A percentile compares a stretch with the other conserved stretches of the same genome.
phyloP scores from a whole-genome alignment of 805 yeast genomes.

The Wickerhamomyces alni region DNA sequence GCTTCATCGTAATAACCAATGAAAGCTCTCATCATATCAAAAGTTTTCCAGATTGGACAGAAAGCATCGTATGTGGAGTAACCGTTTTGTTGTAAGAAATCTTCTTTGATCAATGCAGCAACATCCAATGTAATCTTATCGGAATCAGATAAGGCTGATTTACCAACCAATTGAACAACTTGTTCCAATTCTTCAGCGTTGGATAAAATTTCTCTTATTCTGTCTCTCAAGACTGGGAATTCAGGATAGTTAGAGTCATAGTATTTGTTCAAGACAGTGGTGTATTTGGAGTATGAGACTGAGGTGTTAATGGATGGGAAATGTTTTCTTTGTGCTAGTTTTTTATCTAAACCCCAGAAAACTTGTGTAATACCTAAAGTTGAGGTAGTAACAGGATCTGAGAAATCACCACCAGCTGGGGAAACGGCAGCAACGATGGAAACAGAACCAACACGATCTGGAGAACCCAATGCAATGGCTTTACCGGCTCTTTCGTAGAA shows the following conservation, averaged over 20 bases:
- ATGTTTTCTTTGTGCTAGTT: slow-evolving; percentile 98
- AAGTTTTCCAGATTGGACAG: slow-evolving; percentile 99
- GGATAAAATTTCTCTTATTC: slow-evolving; percentile 88
- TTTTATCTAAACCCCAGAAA: slow-evolving; percentile 99
- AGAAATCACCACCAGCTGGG: slow-evolving; percentile 99
- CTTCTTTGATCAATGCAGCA: slow-evolving; percentile 87
- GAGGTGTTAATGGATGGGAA: slow-evolving; percentile 98
- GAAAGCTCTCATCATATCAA: slow-evolving; percentile 95
- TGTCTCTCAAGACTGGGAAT: slow-evolving; percentile 84
- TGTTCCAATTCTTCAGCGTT: slow-evolving; percentile 98
- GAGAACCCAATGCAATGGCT: slow-evolving; percentile 91
- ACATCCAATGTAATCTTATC: slow-evolving; percentile 97
- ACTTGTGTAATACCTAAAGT: slow-evolving; percentile 99
- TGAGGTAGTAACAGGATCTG: slow-evolving; percentile 98
- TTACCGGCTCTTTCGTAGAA: slow-evolving; percentile 99
- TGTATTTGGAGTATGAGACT: slow-evolving; percentile 94
- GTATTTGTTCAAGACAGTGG: slow-evolving; percentile 76
- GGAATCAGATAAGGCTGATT: slow-evolving; percentile 92
- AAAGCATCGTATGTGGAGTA: slow-evolving; percentile 96
- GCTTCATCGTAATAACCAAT: slow-evolving; percentile 93
- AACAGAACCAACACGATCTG: slow-evolving; percentile 94
- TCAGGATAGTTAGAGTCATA: slow-evolving; percentile 86
- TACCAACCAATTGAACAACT: slow-evolving; percentile 98
- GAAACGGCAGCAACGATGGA: slow-evolving; percentile 99
- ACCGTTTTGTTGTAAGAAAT: slow-evolving; percentile 98